Percentiles rank a stretch among this genome's conserved stretches.
Conservation (phyloP, 176 grass and related monocot species). For the Pontederia paniculata region DNA sequence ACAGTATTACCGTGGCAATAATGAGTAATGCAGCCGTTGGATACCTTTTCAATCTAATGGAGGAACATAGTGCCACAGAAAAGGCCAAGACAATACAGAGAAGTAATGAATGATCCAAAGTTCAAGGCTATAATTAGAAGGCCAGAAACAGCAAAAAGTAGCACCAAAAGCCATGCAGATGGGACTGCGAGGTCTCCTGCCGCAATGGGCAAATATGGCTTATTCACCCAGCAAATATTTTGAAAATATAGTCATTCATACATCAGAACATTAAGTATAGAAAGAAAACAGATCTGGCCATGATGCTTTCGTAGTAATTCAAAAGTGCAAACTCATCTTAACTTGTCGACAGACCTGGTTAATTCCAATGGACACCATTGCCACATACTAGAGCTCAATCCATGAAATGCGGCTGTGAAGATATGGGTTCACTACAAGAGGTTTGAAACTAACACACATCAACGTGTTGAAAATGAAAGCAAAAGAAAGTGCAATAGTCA, state of each 20-base stretch:
- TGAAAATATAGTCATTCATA: background rate
- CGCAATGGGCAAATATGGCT: slow-evolving; percentile 92
- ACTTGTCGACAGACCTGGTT: slow-evolving; percentile 98
- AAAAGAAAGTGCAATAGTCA: slow-evolving; percentile 1
- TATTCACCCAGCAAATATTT: slow-evolving; percentile 63
- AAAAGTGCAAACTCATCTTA: no score
- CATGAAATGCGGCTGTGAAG: slow-evolving; percentile 78
- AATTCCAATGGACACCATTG: slow-evolving; percentile 85
- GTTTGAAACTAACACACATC: slow-evolving; percentile 75
- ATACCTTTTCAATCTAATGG: slow-evolving; percentile 95
- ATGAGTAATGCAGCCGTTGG: slow-evolving; percentile 92
- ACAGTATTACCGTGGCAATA: slow-evolving; percentile 69
- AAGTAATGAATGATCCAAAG: slow-evolving; percentile 90
- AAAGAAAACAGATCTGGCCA: no score
- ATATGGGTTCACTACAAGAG: slow-evolving; percentile 67
- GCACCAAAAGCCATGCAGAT: slow-evolving; percentile 75
- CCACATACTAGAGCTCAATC: slow-evolving; percentile 65
- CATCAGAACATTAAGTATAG: no score
- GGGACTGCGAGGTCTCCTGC: slow-evolving; percentile 73
- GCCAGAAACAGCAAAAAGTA: slow-evolving; percentile 57
- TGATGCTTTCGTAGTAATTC: no score
- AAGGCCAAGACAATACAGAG: slow-evolving; percentile 84
- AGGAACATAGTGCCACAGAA: slow-evolving; percentile 98
- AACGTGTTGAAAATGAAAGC: slow-evolving; percentile 5
- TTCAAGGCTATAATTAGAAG: slow-evolving; percentile 63